Percentiles rank a stretch among this genome's conserved stretches.
Evolutionary conservation across 306 rosid genomes (phyloP).

Genomic region (Ormosia emarginata): DNA sequence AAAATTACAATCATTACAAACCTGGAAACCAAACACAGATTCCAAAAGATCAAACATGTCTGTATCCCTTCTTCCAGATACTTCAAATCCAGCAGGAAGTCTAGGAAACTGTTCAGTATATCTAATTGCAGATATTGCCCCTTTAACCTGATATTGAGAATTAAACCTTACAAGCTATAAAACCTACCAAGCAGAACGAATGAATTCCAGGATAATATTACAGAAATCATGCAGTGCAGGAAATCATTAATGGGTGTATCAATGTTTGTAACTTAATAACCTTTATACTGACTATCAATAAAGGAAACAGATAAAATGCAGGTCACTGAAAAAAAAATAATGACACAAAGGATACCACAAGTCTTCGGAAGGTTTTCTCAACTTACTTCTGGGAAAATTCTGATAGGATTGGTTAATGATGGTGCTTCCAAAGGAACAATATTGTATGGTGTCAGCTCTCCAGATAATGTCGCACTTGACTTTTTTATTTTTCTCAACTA

Average conservation of each 20-base stretch:
- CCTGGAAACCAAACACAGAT: conserved; percentile 93
- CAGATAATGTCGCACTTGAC: conserved; percentile 58
- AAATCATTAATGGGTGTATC: neutral
- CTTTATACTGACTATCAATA: neutral
- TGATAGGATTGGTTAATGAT: conserved; percentile 78
- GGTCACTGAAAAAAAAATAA: neutral
- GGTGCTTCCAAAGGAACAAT: conserved; percentile 85
- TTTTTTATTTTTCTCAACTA: conserved; percentile 69
- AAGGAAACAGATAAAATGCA: neutral
- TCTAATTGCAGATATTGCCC: conserved; percentile 75
- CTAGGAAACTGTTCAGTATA: conserved; percentile 74
- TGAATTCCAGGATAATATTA: conserved; percentile 5
- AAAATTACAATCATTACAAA: conserved; percentile 30
- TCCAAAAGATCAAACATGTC: conserved; percentile 96
- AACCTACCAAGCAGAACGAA: neutral
- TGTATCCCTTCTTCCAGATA: conserved; percentile 69
- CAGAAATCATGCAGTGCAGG: neutral
- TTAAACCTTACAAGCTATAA: conserved; percentile 18
- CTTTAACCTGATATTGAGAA: conserved; percentile 70
- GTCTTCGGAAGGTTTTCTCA: conserved; percentile 17
- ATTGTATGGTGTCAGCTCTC: conserved; percentile 78
- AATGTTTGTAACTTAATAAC: neutral
- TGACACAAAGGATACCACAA: neutral
- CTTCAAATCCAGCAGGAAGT: conserved; percentile 68
- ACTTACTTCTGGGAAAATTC: conserved; percentile 92